phyloP scores from a whole-genome alignment of 345 rosid genomes.

The Eucalyptus fibrosa region DNA sequence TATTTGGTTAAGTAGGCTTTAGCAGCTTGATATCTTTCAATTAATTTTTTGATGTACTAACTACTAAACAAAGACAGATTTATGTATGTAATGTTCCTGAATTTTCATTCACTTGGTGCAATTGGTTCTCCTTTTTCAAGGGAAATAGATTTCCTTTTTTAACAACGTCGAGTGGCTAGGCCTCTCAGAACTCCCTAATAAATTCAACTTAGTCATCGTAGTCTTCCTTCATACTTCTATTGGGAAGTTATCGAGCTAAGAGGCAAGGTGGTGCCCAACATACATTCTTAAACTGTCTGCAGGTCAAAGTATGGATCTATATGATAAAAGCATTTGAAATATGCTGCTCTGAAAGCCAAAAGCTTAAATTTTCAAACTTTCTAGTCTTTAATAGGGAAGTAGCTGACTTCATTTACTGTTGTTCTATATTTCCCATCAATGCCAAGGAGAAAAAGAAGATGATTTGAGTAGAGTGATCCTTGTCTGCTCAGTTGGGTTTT shows the following conservation, averaged over 20 bases:
- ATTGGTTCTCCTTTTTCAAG: not conserved
- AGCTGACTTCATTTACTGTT: not conserved
- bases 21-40: not conserved
- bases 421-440: not conserved
- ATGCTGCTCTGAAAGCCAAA: not conserved
- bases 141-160: not conserved
- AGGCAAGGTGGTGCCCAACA: not conserved
- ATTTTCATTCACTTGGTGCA: not conserved
- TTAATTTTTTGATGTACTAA: not conserved
- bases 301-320: not conserved
- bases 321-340: not conserved
- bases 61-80: not conserved
- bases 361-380: not conserved
- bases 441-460: not conserved
- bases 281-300: not conserved
- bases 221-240: not conserved
- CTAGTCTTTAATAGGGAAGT: not conserved
- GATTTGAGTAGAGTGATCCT: not conserved
- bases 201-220: not conserved
- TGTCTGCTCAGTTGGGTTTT: not conserved
- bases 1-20: not conserved
- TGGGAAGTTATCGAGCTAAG: not conserved
- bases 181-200: not conserved
- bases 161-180: not conserved
- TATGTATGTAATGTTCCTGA: not conserved